Evolutionary conservation across 2,329 filamentous ascomycete species (phyloP), one percentile per base, ranked within the genome.

Genomic region (Sporothrix humicola): DNA sequence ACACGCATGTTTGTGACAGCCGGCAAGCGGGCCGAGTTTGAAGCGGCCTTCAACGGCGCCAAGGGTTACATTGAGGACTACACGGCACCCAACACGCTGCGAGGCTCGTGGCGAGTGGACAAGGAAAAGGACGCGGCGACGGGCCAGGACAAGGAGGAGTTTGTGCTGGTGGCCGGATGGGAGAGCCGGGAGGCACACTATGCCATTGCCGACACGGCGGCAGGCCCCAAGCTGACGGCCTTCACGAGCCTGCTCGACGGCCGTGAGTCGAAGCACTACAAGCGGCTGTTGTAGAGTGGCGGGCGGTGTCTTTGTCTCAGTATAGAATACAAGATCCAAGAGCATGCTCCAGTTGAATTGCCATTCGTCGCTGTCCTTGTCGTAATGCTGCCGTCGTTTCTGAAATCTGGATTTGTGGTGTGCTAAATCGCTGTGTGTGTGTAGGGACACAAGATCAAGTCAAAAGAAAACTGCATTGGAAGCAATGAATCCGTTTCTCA

Each of bases 31-130:
- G 58, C 79, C 15, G 77, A 76, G 20, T 81, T 85, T 65, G 76
- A 79, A 63, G 73, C 77, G 20, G 79, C 77, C 31, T 85, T 83
- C 77, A 77, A 77, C 5, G 74, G 76, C 44, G 75, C 81, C 48
- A 82, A 82, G 75, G 76, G 76, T 12, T 52, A 80, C 66, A 74
- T 84, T 63, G 75, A 79, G 71, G 74, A 75, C 3, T 78, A 78
- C 70, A 79, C 78, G 6, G 77, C 79, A 17, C 81, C 80, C 17
- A 77, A 79, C 52, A 77, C 76, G 42, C 77, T 84, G 23, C 83
- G 81, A 76, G 81, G 77, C 17, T 83, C 82, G 2, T 86, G 84
- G 82, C 81, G 81, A 70, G 79, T 84, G 42, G 84, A 86, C 69
- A 82, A 80, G 73, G 77, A 79, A 3, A 78, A 77, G 2, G 79